Base-by-base conservation (phyloP, 345 rosid genomes). In the Euclidium syriacum region DNA sequence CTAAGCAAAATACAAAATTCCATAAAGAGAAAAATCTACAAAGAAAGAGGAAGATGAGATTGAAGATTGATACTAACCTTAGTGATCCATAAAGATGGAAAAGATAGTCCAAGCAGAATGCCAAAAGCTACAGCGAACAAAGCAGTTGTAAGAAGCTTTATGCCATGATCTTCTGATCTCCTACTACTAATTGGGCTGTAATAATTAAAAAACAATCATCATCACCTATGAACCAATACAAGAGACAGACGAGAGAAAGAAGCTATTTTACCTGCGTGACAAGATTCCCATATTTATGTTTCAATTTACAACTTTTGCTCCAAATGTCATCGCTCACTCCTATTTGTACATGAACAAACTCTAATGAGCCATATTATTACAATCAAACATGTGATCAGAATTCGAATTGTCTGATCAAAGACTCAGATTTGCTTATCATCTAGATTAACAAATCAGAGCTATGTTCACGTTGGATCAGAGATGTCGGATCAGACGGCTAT, bases 91-190 rank as follows among this genome's bases (percentile, higher is more conserved):
- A 85, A 61, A 19, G 83, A 58, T 30, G 95, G 96, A 62, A 82
- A 85, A 62, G 95, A 88, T 41, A 79, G 64, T 34, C 98, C 98
- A 58, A 91, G 66, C 4, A 82, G 72, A 77, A 86, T 83, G 59
- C 98, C 98, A 73, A 85, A 77, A 74, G 73, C 79, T 33, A 83
- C 64, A 75, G 90, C 91, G 29, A 82, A 17, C 62, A 86, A 79
- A 16, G 83, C 73, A 36, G 83, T 74, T 22, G 86, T 73, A 61
- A 79, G 55, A 54, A 83, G 78, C 83, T 86, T 85, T 85, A 76
- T 81, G 34, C 73, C 68, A 58, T 33, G 12, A 6, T 88, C 95
- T 49, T 76, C 85, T 62, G 87, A 76, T 67, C 88, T 88, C 73
- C 70, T 86, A 70, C 63, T 55, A 24, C 15, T 10, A 22, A 4